phyloP scores from a whole-genome alignment of 2,329 filamentous ascomycete genomes.

The Pseudogymnoascus sp. region DNA sequence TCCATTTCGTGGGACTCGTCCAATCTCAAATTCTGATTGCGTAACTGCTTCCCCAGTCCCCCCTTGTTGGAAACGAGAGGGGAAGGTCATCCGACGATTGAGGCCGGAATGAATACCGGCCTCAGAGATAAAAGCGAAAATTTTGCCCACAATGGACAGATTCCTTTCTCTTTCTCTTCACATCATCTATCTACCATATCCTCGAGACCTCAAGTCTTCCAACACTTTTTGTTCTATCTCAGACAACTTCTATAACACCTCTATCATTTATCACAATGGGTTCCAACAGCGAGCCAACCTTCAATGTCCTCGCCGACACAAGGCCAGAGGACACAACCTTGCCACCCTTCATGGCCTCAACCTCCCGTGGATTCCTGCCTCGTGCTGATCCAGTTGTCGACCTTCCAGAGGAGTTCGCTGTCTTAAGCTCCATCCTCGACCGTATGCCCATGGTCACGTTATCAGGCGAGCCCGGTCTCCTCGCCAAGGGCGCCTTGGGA shows the following conservation, averaged over 20 bases:
- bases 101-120: constrained; percentile 8
- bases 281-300: constrained; percentile 27
- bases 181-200: constrained; percentile 3
- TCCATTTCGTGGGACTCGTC: neutral
- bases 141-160: neutral
- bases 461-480: constrained; percentile 66
- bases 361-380: constrained; percentile 65
- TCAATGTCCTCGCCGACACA: constrained; percentile 56
- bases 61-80: neutral
- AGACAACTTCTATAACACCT: neutral
- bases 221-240: neutral
- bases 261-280: constrained; percentile 19
- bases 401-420: constrained; percentile 66
- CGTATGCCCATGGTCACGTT: constrained; percentile 72
- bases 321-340: constrained; percentile 54
- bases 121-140: constrained; percentile 7
- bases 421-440: constrained; percentile 62
- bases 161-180: neutral
- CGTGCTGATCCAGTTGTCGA: constrained; percentile 52
- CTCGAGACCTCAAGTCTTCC: constrained; percentile 1
- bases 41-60: neutral
- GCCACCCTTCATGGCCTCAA: constrained; percentile 73
- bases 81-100: constrained; percentile 5
- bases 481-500: constrained; percentile 67
- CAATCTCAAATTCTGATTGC: neutral